These are phyloP conservation scores for Suillus variegatus DNA, from an alignment of 768 basidiomycete genomes.

Conservation along the genomic window DNA sequence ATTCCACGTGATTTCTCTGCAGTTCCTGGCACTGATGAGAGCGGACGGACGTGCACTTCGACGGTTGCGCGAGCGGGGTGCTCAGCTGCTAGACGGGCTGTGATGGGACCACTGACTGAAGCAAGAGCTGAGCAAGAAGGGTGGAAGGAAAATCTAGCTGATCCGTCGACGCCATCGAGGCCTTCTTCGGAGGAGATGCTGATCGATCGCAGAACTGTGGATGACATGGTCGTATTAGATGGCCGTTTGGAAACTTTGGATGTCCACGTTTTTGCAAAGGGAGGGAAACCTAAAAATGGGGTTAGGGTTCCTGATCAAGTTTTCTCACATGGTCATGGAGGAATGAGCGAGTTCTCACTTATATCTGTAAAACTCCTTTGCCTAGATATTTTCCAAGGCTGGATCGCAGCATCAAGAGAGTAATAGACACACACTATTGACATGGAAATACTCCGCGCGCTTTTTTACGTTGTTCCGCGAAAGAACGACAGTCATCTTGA, in stretches of 20 bases:
- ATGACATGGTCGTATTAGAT: slow-evolving; percentile 1
- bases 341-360: not conserved
- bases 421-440: not conserved
- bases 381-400: not conserved
- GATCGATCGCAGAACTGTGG: slow-evolving; percentile 11
- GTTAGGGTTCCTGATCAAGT: slow-evolving; percentile 3
- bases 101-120: slow-evolving; percentile 80
- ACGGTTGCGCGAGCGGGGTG: slow-evolving; percentile 72
- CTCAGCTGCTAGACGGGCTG: slow-evolving; percentile 69
- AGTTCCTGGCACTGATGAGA: slow-evolving; percentile 69
- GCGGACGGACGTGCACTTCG: slow-evolving; percentile 72
- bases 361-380: not conserved
- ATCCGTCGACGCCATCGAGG: slow-evolving; percentile 75
- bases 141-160: slow-evolving; percentile 57
- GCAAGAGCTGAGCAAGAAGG: slow-evolving; percentile 49
- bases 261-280: not conserved
- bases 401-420: not conserved
- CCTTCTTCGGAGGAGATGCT: slow-evolving; percentile 51
- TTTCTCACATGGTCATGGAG: not conserved
- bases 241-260: too few relatives aligned
- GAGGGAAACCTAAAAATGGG: slow-evolving; percentile 5
- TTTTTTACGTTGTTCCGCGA: not conserved
- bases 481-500: not conserved
- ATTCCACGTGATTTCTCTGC: slow-evolving; percentile 61
- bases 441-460: not conserved